Base-by-base conservation (phyloP, 257 asterid species). In the Ajuga chamaepitys region DNA sequence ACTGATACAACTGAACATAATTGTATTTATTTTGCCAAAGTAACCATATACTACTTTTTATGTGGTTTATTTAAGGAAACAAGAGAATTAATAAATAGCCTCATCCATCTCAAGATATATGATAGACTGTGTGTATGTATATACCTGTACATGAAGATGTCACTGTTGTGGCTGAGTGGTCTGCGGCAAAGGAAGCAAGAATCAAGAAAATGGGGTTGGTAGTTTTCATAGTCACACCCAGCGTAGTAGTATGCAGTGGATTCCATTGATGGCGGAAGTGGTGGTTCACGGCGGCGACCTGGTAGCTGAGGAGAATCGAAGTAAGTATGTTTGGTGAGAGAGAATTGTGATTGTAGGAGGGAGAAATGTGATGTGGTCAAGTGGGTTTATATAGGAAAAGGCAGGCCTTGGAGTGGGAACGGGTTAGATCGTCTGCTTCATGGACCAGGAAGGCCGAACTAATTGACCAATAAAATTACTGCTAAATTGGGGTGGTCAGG, bases 121-220 rank as follows among this genome's bases (percentile, higher is more conserved):
- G n/a, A n/a, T n/a, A n/a, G n/a, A n/a, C n/a, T n/a, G n/a, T n/a
- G n/a, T n/a, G n/a, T n/a, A n/a, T n/a, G n/a, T n/a, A n/a, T n/a
- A n/a, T n/a, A 92, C 98, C 96, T 92, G 91, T 92, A 92, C 98
- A 92, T 92, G 83, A 87, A 92, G 75, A 92, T 92, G 75, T 92
- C 98, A 35, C 64, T 72, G 78, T 84, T 85, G 14, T 71, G 95
- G 80, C 79, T 70, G 74, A 92, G 73, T 12, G 85, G 35, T 64
- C 87, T 78, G 32, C 73, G 75, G 82, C 98, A 92, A 21, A 87
- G 95, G 60, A 46, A 78, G 77, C 98, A 92, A 20, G 85, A 71
- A 74, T 92, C 97, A 30, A 92, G 98, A 70, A 89, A 92, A 70
- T 89, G 97, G 59, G 97, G 88, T 32, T 81, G 77, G 37, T 79